These are phyloP conservation scores for Solanum habrochaites DNA, from an alignment of 257 asterid genomes.

Conservation along the genomic window DNA sequence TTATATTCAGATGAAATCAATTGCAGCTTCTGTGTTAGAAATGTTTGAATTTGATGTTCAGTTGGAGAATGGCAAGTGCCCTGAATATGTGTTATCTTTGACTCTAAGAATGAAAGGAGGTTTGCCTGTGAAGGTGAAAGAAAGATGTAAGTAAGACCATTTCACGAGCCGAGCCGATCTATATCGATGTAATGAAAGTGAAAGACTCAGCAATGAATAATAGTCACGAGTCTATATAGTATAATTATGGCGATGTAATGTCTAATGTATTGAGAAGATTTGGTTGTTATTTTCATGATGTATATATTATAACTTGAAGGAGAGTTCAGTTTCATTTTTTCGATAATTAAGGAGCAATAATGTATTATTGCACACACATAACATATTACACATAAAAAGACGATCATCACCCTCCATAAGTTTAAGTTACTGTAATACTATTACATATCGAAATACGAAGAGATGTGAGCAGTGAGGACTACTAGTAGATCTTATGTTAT, in stretches of 20 bases:
- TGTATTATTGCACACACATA: background rate
- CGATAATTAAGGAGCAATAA: background rate
- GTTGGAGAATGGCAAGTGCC: conserved; percentile 45
- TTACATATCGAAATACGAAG: background rate
- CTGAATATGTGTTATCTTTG: conserved; percentile 55
- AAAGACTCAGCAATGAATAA: background rate
- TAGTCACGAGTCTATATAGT: background rate
- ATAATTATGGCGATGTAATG: background rate
- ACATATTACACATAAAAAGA: background rate
- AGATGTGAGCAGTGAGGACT: conserved; percentile 2
- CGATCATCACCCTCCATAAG: background rate
- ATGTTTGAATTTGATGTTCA: conserved; percentile 39
- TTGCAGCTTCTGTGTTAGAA: conserved; percentile 66
- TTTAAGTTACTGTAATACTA: background rate
- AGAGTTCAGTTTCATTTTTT: background rate
- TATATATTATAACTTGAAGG: background rate
- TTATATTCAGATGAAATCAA: conserved; percentile 79
- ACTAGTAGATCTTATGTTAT: conserved; percentile 9
- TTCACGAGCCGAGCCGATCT: background rate
- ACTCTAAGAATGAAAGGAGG: conserved; percentile 83
- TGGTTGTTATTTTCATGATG: background rate
- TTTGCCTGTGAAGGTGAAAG: conserved; percentile 39
- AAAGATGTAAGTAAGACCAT: conserved; percentile 16
- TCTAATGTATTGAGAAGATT: background rate
- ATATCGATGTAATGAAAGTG: background rate